Evolutionary conservation across 441 rosid genomes (phyloP).

Genomic region (Syzygium malaccense): DNA sequence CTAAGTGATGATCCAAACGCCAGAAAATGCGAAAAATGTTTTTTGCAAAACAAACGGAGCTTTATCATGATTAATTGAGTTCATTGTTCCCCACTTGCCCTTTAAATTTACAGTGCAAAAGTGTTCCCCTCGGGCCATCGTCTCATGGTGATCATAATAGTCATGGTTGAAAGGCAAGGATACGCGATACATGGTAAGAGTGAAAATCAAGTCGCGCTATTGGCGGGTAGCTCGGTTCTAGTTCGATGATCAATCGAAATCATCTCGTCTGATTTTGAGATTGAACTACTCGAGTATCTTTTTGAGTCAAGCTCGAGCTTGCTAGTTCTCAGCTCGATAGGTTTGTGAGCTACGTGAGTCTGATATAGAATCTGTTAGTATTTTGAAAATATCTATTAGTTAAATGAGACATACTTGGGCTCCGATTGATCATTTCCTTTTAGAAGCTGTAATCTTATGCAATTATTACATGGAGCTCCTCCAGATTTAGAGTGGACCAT

Average conservation of each 20-base stretch:
- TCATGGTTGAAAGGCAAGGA: neutral
- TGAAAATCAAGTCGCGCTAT: neutral
- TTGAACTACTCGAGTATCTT: neutral
- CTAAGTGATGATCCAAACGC: too few relatives aligned
- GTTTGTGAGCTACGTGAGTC: neutral
- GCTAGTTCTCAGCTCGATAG: neutral
- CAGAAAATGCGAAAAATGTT: too few relatives aligned
- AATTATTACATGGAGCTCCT: neutral
- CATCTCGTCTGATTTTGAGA: rapidly evolving
- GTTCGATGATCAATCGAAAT: neutral
- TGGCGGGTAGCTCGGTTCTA: neutral
- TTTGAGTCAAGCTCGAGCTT: neutral
- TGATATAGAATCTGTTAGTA: neutral
- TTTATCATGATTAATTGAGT: neutral
- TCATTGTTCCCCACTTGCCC: neutral
- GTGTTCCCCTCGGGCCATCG: neutral
- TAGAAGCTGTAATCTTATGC: neutral
- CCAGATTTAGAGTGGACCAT: neutral
- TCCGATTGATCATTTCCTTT: neutral
- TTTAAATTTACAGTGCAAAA: neutral
- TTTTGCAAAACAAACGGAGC: too few relatives aligned
- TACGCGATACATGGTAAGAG: rapidly evolving
- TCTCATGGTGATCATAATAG: neutral
- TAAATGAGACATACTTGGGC: neutral
- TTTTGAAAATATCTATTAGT: neutral